These are phyloP conservation scores for Pezicula carpinea DNA, from an alignment of 2,329 filamentous ascomycete genomes.

Conservation along the genomic window DNA sequence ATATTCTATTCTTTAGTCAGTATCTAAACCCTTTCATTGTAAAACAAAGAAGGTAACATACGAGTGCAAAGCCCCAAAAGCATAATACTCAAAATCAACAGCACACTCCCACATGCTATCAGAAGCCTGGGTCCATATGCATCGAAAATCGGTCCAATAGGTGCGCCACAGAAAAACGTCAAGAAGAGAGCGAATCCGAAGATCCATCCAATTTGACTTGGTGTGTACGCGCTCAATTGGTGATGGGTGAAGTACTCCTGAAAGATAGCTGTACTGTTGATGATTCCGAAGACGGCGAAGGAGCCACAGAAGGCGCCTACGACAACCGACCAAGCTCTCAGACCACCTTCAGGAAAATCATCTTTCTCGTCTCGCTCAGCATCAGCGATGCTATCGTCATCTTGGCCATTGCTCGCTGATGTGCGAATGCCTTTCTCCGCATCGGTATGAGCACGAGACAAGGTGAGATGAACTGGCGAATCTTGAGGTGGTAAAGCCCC, in stretches of 20 bases:
- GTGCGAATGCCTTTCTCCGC: constrained; percentile 10
- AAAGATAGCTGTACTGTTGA: constrained; percentile 59
- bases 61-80: constrained; percentile 54
- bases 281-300: constrained; percentile 56
- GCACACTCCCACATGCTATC: constrained; percentile 25
- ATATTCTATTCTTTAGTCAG: constrained; percentile 38
- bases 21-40: neutral
- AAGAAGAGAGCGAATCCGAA: constrained; percentile 64
- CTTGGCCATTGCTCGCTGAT: constrained; percentile 2
- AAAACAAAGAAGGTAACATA: constrained; percentile 22
- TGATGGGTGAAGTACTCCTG: constrained; percentile 58
- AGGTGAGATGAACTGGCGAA: constrained; percentile 6
- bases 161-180: constrained; percentile 64
- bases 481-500: neutral
- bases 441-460: neutral
- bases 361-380: constrained; percentile 20
- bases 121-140: constrained; percentile 51
- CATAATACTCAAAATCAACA: constrained; percentile 33
- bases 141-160: constrained; percentile 68
- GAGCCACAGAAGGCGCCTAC: constrained; percentile 61
- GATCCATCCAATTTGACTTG: constrained; percentile 50
- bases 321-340: constrained; percentile 61
- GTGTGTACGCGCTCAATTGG: constrained; percentile 53
- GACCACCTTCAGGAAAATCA: constrained; percentile 62
- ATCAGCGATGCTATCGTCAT: constrained; percentile 7